Conservation (phyloP, 139 green algal species). For the Penium margaritaceum region DNA sequence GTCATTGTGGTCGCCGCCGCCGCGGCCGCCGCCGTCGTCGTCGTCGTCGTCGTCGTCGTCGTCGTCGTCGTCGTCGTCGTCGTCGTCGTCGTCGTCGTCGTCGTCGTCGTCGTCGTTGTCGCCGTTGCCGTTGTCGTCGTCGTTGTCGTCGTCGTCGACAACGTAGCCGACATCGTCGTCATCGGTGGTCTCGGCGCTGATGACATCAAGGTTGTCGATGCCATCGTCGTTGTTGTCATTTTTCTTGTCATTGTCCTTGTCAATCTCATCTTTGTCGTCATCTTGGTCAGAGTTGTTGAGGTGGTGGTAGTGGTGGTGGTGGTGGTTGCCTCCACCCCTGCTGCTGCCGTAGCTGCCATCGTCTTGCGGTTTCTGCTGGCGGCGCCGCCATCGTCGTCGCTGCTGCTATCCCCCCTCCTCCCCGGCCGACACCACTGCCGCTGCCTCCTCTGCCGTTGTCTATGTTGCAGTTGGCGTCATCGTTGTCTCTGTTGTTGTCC, state of each 20-base stretch:
- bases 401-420: no score
- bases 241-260: background rate
- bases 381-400: no score
- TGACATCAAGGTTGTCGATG: background rate
- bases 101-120: background rate
- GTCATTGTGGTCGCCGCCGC: no score
- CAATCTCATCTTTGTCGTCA: background rate
- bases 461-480: no score
- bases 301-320: no score
- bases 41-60: background rate
- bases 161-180: background rate
- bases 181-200: background rate
- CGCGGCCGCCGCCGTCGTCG: background rate
- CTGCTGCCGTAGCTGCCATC: no score
- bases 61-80: background rate
- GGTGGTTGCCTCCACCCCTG: no score
- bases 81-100: background rate
- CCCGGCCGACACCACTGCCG: no score
- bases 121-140: background rate
- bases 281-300: conserved; percentile 1
- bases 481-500: no score
- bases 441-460: no score
- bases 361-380: no score
- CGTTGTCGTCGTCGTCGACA: background rate
- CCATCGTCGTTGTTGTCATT: background rate